Percentiles rank a stretch among this genome's conserved stretches.
These are phyloP conservation scores for Rhizopogon sp. DNA, from an alignment of 768 basidiomycete genomes.

Conservation along the genomic window DNA sequence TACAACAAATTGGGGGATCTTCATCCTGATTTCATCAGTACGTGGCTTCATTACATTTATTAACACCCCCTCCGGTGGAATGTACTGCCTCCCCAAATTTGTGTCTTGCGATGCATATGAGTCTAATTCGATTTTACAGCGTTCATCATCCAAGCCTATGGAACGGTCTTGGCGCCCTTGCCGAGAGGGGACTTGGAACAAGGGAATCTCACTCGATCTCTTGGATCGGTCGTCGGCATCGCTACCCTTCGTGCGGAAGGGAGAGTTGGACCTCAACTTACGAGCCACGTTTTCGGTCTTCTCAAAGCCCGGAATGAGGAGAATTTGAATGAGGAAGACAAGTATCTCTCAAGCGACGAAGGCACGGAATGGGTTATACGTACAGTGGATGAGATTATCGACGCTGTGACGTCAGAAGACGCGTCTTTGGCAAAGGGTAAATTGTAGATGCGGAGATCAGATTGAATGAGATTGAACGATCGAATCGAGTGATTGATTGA, in stretches of 20 bases:
- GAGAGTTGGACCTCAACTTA: constrained; percentile 81
- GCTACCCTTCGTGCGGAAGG: constrained; percentile 83
- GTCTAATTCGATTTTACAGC: constrained; percentile 37
- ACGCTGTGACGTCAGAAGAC: constrained; percentile 53
- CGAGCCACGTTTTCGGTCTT: constrained; percentile 85
- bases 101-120: constrained; percentile 20
- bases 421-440: constrained; percentile 46
- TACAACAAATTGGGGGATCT: constrained; percentile 80
- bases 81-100: constrained; percentile 27
- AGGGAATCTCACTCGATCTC: constrained; percentile 79
- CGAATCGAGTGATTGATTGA: constrained; percentile 26
- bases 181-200: constrained; percentile 64
- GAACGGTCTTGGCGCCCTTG: constrained; percentile 70
- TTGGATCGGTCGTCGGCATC: constrained; percentile 82
- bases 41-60: constrained; percentile 35
- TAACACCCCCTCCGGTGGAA: constrained; percentile 26
- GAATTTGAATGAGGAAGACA: constrained; percentile 62
- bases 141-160: constrained; percentile 86
- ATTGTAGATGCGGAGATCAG: constrained; percentile 40
- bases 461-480: constrained; percentile 12
- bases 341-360: constrained; percentile 79
- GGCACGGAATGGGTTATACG: constrained; percentile 87
- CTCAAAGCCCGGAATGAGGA: constrained; percentile 72
- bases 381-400: constrained; percentile 75
- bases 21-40: constrained; percentile 93